Evolutionary conservation across 2,329 filamentous ascomycete genomes (phyloP), one percentile per base, ranked within the genome.

Genomic region (Diaporthe sp.): DNA sequence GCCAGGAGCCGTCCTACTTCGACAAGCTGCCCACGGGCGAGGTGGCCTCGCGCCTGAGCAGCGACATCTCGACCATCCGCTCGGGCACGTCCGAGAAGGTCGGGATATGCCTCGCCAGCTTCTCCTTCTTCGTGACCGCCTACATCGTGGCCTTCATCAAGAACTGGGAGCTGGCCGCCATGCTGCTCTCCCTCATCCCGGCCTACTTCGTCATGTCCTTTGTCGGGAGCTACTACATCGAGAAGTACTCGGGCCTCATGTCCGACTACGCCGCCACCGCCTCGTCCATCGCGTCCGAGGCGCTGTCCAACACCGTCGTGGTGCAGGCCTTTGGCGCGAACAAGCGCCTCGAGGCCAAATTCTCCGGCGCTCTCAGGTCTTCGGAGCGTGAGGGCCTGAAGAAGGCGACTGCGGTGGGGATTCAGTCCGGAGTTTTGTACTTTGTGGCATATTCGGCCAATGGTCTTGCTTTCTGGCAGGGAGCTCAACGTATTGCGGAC

Each of bases 31-130:
- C 91, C 68, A 87, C 91, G 0, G 92, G 92, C 22, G 91, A 94
- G 81, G 89, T 94, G 10, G 88, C 90, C 1, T 90, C 90, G 13
- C 87, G 92, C n/a, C 88, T 94, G 61, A 92, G 92, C 80, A 86
- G 87, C 70, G 92, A 94, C 79, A 92, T 94, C 31, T 89, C 92
- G 76, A 89, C 90, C 0, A 91, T 94, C 72, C 92, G 92, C 78
- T 89, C 89, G 0, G 93, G 93, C 10, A 94, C 92, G 0, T 92
- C 90, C 0, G 93, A 94, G 82, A 94, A 94, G 82, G 92, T 93
- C 19, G 92, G 92, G 58, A 90, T 94, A 39, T 89, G 89, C 77
- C 85, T 94, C 10, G 87, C 89, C 31, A 92, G 89, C 72, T 82
- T 90, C 12, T 91, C 91, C 3, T 94, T 93, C 81, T 94, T 94